Evolutionary conservation across 2,329 filamentous ascomycete species (phyloP).

Genomic region (Aspergillus alliaceus): DNA sequence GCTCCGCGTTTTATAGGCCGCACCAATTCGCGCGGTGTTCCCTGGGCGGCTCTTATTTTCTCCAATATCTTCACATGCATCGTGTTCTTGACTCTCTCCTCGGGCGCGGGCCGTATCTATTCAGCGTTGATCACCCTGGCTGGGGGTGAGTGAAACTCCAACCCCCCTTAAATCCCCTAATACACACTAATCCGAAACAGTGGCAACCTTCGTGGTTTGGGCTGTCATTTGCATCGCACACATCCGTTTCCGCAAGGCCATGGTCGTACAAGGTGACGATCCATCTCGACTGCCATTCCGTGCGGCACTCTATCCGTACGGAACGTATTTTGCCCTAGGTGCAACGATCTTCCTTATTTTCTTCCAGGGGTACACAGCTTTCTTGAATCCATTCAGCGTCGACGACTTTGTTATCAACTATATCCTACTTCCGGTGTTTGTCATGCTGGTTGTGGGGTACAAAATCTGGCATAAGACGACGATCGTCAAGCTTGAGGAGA

Average conservation of each 20-base stretch:
- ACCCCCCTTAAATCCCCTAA: no score
- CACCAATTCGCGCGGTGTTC: constrained; percentile 64
- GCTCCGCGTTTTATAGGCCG: constrained; percentile 69
- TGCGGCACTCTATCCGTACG: constrained; percentile 53
- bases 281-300: constrained; percentile 48
- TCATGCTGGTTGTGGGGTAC: constrained; percentile 47
- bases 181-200: no score
- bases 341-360: constrained; percentile 53
- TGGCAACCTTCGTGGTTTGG: constrained; percentile 44
- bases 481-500: constrained; percentile 36
- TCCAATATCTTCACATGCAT: constrained; percentile 66
- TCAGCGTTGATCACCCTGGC: constrained; percentile 35
- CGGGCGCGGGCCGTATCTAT: constrained; percentile 31
- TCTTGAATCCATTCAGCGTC: constrained; percentile 50
- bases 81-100: constrained; percentile 32
- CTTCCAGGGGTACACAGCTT: constrained; percentile 55
- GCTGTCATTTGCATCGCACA: constrained; percentile 43
- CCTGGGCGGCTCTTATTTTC: constrained; percentile 61
- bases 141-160: constrained; percentile 24
- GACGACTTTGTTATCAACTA: constrained; percentile 57
- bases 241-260: constrained; percentile 43
- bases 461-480: constrained; percentile 46
- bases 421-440: constrained; percentile 54
- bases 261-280: constrained; percentile 37
- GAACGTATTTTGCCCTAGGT: constrained; percentile 48